Percentiles rank a stretch among this genome's conserved stretches.
Evolutionary conservation across 2,329 filamentous ascomycete species (phyloP).

Genomic region (Phyllosticta citribraziliensis): DNA sequence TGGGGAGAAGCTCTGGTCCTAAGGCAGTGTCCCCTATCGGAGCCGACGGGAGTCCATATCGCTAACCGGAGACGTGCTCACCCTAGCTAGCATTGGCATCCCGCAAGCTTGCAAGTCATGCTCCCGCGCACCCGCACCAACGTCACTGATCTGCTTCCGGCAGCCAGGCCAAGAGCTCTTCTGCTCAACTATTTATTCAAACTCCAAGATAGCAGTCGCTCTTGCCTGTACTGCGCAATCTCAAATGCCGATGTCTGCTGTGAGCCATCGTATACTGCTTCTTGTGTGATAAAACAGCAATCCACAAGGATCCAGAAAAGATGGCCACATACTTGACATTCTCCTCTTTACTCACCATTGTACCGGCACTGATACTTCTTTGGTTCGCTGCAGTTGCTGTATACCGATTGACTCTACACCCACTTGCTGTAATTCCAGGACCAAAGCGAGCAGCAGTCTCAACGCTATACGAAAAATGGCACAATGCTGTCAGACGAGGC

Average conservation of each 20-base stretch:
- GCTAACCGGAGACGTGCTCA: neutral
- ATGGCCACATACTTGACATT: neutral
- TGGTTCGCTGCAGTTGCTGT: neutral
- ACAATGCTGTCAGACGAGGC: conserved; percentile 4
- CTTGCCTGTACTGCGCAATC: neutral
- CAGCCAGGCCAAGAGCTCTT: neutral
- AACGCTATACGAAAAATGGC: conserved; percentile 7
- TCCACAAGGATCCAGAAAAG: neutral
- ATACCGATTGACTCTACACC: conserved; percentile 10
- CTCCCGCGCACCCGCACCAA: neutral
- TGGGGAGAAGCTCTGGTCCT: neutral
- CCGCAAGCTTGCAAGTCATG: neutral
- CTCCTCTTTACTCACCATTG: neutral
- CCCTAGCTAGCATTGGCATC: neutral
- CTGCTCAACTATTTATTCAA: neutral
- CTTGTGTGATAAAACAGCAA: neutral
- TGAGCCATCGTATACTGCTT: neutral
- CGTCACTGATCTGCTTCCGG: neutral
- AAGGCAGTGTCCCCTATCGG: neutral
- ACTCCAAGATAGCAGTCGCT: neutral
- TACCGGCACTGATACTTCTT: neutral
- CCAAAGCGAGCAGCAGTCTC: conserved; percentile 11
- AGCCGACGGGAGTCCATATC: neutral
- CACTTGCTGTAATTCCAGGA: conserved; percentile 7
- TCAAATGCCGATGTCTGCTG: neutral